Base-by-base conservation (phyloP, 2,329 filamentous ascomycete genomes). In the Canariomyces notabilis region DNA sequence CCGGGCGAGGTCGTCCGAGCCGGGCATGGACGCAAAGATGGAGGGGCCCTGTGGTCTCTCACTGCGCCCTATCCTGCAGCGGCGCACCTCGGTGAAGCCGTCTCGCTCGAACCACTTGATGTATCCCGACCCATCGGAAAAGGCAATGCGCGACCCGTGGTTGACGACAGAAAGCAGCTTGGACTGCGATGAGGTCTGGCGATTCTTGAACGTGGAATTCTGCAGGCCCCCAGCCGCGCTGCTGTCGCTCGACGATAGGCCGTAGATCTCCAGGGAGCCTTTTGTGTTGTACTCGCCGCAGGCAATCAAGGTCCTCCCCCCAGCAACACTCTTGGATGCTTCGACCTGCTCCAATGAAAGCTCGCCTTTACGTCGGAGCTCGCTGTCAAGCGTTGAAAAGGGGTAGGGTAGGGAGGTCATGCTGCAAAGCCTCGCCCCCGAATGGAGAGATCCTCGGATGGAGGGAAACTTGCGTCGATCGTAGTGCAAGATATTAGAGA, bases 21-120 rank as follows among this genome's bases (percentile, higher is more conserved):
- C 74, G 11, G 68, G 71, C 70, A 70, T 73, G 22, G 66, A 72
- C 20, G 66, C 70, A 59, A 78, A 82, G 20, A 78, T 67, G 8
- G 74, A 77, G 7, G 66, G 62, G 7, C 68, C 67, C 35, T 69
- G 67, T 20, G 67, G 61, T 38, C 64, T 59, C 49, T 78, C 73
- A 57, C 75, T 76, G 48, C 79, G 71, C 2, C 80, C 77, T 21
- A 83, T 75, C 54, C 68, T 73, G 51, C 74, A 68, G 51, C 68
- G 65, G 40, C 79, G 70, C 34, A 77, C 75, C 55, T 82, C 77
- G 5, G 78, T 82, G 50, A 74, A 72, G 1, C 87, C 89, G 59
- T 96, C 89, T 29, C 90, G 76, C 65, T 97, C 91, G 36, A 94
- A 80, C 90, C 91, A 97, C 63, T 89, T 91, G 52, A 97, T 65